Percentiles rank a stretch among this genome's conserved stretches.
These are phyloP conservation scores for Cystobasidium sp. DNA, from an alignment of 1,284 basidiomycete genomes.

Conservation along the genomic window DNA sequence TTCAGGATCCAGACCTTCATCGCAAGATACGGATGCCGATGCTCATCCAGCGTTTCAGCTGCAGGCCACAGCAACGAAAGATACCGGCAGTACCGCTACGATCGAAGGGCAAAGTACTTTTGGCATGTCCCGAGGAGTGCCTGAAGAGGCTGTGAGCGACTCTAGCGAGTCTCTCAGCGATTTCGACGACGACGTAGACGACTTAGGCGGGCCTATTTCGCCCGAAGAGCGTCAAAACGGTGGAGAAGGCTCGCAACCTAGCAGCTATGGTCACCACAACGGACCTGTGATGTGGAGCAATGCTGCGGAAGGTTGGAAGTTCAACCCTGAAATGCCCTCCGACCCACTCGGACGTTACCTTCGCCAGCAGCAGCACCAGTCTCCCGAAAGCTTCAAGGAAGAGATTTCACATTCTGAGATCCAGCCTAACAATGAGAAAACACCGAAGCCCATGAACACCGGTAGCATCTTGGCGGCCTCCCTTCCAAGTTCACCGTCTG, in stretches of 20 bases:
- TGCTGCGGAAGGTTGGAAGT: conserved; percentile 27
- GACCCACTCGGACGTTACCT: conserved; percentile 39
- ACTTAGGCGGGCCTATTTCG: conserved; percentile 14
- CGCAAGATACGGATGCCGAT: conserved; percentile 19
- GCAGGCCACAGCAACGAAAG: conserved; percentile 12
- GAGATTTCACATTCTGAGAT: background rate
- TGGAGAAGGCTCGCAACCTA: conserved; percentile 33
- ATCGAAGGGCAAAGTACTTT: conserved; percentile 10
- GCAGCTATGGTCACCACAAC: conserved; percentile 20
- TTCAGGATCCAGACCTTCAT: conserved; percentile 15
- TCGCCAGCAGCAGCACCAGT: conserved; percentile 20
- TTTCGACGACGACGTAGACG: conserved; percentile 29
- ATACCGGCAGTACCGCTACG: conserved; percentile 1
- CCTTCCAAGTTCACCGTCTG: background rate
- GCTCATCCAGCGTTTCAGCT: conserved; percentile 5
- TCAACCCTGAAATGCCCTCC: conserved; percentile 15
- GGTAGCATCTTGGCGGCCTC: background rate
- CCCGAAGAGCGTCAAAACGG: background rate
- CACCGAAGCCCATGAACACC: no score
- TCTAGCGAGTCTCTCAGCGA: conserved; percentile 38
- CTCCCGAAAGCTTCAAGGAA: background rate
- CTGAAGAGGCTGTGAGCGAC: conserved; percentile 35
- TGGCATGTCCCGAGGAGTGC: background rate
- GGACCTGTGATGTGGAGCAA: conserved; percentile 39
- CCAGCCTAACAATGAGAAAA: no score